Evolutionary conservation across 164 flowering plant genomes (phyloP).

Genomic region (Dillenia turbinata): DNA sequence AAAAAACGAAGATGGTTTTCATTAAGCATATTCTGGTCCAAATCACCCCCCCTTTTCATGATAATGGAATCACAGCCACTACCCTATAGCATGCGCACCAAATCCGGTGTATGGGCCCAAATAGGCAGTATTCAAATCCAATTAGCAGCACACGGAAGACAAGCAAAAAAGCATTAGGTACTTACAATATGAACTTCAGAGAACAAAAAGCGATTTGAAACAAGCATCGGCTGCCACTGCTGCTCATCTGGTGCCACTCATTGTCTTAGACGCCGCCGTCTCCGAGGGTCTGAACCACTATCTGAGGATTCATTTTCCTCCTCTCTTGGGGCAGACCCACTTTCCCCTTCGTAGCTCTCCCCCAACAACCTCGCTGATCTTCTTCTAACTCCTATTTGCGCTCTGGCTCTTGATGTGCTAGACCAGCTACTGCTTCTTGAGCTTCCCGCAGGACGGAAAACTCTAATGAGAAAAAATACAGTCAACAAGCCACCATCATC

Average conservation of each 20-base stretch:
- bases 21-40: no score
- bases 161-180: no score
- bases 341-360: slow-evolving; percentile 50
- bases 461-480: slow-evolving; percentile 53
- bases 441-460: slow-evolving; percentile 35
- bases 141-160: no score
- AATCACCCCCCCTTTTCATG: no score
- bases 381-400: slow-evolving; percentile 42
- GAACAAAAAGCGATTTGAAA: background rate
- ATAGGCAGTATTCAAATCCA: no score
- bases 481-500: slow-evolving; percentile 62
- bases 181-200: no score
- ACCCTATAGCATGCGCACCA: no score
- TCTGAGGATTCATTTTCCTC: slow-evolving; percentile 44
- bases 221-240: slow-evolving; percentile 11
- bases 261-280: slow-evolving; percentile 30
- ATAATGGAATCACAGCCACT: no score
- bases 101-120: no score
- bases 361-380: slow-evolving; percentile 60
- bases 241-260: slow-evolving; percentile 39
- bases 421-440: slow-evolving; percentile 55
- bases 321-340: slow-evolving; percentile 36
- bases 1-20: no score
- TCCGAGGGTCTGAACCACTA: slow-evolving; percentile 30
- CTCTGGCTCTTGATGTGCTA: slow-evolving; percentile 53